phyloP scores from a whole-genome alignment of 2,329 filamentous ascomycete species.

The Sphaceloma murrayae region DNA sequence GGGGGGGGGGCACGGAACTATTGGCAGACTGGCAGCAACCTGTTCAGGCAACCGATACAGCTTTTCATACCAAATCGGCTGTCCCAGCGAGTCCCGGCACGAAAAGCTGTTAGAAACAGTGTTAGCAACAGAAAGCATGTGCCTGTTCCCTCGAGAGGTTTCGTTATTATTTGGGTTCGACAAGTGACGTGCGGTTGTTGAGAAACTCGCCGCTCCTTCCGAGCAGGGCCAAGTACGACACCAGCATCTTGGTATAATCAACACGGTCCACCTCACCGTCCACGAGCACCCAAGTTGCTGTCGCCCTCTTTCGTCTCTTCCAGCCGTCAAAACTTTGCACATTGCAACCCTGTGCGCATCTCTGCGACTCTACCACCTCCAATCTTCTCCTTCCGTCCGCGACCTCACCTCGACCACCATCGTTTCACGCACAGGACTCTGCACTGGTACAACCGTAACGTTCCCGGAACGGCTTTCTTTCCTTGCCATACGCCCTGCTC shows the following conservation, averaged over 20 bases:
- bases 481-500: slow-evolving; percentile 1
- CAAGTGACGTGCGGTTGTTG: slow-evolving; percentile 7
- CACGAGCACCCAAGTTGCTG: too few species aligned
- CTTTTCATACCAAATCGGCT: too few species aligned
- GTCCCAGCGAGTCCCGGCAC: slow-evolving; percentile 2
- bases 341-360: neutral
- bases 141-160: too few species aligned
- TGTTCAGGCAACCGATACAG: too few species aligned
- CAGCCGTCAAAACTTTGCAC: slow-evolving; percentile 2
- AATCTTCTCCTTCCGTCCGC: neutral
- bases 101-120: too few species aligned
- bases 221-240: slow-evolving; percentile 3
- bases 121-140: too few species aligned
- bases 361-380: neutral
- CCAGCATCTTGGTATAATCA: slow-evolving; percentile 6
- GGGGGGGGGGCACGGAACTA: too few species aligned
- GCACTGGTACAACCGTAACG: slow-evolving; percentile 1
- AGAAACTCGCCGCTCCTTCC: slow-evolving; percentile 9
- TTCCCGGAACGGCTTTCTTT: slow-evolving; percentile 10
- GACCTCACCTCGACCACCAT: slow-evolving; percentile 11
- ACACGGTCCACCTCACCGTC: neutral
- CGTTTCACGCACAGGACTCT: slow-evolving; percentile 4
- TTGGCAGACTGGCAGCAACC: slow-evolving; percentile 6
- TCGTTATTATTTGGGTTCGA: too few species aligned
- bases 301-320: too few species aligned